Base-by-base conservation (phyloP, 495 filamentous ascomycete genomes). In the Aspergillus steynii region DNA sequence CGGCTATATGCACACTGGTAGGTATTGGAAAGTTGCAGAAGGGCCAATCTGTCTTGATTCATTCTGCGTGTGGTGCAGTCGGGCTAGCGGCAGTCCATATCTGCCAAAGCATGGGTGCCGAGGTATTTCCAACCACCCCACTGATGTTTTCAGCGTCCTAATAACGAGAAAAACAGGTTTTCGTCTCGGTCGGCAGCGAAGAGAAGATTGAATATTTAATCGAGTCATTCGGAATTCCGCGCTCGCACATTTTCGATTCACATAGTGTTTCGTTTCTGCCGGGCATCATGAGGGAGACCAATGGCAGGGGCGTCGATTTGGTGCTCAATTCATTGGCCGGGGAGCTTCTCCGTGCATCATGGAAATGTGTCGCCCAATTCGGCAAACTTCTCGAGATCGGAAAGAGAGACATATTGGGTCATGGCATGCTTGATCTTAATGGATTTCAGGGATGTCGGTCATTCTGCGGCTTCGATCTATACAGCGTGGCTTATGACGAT, bases 321-420 rank as follows among this genome's bases (percentile, higher is more conserved):
- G 74, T 81, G 6, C 66, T 83, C 32, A 79, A 82, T 55, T 75
- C 77, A 37, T 71, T 83, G 27, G 70, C 78, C 6, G 76, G 76
- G 12, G 77, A 79, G 55, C 61, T 79, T 0, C 70, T 78, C 0
- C 71, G 72, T 29, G 71, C 71, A 37, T 74, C 77, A 0, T 84
- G 81, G 81, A 68, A 78, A 25, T 82, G 77, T 60, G 71, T 84
- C 32, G 82, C 73, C 1, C 69, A 74, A 15, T 80, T 80, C 62
- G 82, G 82, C 6, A 73, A 67, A 2, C 73, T 83, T 34, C 64
- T 85, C 27, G 84, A 86, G 59, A 74, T 85, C 54, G 60, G 60
- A 20, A 59, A 61, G 26, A 42, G 28, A 49, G 49, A 59, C 54
- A 34, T 75, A 15, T 27, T 66, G 6, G 65, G 64, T 1, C 50